Conservation (phyloP, 345 rosid species). For the Camelina neglecta region DNA sequence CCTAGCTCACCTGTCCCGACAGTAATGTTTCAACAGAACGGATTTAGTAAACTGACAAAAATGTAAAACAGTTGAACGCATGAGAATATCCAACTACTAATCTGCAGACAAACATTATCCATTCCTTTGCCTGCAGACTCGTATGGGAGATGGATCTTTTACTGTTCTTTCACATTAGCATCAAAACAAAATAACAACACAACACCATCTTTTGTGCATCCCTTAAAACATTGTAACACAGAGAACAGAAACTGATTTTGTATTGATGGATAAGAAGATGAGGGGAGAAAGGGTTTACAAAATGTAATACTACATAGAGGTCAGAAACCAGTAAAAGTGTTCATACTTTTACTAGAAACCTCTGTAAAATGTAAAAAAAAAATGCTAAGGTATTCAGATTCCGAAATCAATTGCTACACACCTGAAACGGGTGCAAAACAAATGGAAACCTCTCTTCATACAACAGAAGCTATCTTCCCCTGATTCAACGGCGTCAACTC, state of each 20-base stretch:
- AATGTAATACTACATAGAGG: constrained; percentile 24
- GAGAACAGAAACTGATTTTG: constrained; percentile 28
- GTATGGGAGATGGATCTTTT: too few relatives aligned
- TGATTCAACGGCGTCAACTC: constrained; percentile 48
- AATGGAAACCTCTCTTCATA: constrained; percentile 40
- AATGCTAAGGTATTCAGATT: constrained; percentile 7
- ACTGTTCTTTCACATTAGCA: constrained; percentile 11
- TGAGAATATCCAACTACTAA: background rate
- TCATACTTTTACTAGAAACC: constrained; percentile 9
- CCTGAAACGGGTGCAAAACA: constrained; percentile 22
- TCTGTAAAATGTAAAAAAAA: constrained; percentile 11
- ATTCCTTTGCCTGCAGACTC: background rate
- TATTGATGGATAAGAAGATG: constrained; percentile 26
- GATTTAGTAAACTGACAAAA: background rate
- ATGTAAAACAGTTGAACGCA: background rate
- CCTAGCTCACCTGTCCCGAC: background rate
- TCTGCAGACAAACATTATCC: background rate
- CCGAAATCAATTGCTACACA: constrained; percentile 25
- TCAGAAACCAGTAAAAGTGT: constrained; percentile 13
- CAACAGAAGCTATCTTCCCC: constrained; percentile 55
- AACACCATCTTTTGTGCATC: background rate
- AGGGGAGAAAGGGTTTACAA: constrained; percentile 31
- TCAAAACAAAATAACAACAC: constrained; percentile 12
- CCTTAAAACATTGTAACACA: background rate
- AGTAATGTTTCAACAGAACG: constrained; percentile 11